Evolutionary conservation across 257 asterid species (phyloP), one percentile per base, ranked within the genome.

Genomic region (Scutellaria galericulata): DNA sequence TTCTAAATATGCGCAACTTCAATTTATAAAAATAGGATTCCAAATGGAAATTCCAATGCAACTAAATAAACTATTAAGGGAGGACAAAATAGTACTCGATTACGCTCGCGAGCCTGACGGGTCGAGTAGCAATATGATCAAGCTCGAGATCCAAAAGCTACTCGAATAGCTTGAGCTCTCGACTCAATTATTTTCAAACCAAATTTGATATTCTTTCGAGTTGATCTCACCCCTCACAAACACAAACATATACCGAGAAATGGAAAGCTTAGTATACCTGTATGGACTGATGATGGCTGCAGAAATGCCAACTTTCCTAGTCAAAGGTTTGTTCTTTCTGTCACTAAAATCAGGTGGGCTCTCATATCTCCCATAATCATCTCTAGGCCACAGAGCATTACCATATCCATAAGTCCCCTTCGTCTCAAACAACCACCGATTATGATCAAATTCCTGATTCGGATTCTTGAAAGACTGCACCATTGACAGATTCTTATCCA

Each of bases 371-470:
- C 88, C 95, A 31, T 83, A 82, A 0, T 86, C 97, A 6, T 89
- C 97, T 50, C 89, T 84, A 0, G 96, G 97, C 98, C 97, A 93
- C 66, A 89, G 72, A 42, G 97, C 97, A 75, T 91, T 93, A 9
- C 98, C 98, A 77, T 93, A 93, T 5, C 98, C 98, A n/a, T 90
- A 93, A 6, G 98, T 93, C 65, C 98, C 98, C 68, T 91, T 91
- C 0, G 98, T 93, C 83, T 93, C 96, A 35, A 93, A 93, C 71
- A 93, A 79, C 98, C 98, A 91, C 18, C 95, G 78, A 1, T 81
- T 75, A 61, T 91, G 96, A 68, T 91, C 98, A 66, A 93, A 93
- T 5, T 94, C 98, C 0, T 88, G 93, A 64, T 91, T 94, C 6
- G 93, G 96, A 50, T 87, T 87, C 88, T 93, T 93, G 69, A 86